Evolutionary conservation across 2,329 filamentous ascomycete species (phyloP).

Genomic region (Fusarium nygamai): DNA sequence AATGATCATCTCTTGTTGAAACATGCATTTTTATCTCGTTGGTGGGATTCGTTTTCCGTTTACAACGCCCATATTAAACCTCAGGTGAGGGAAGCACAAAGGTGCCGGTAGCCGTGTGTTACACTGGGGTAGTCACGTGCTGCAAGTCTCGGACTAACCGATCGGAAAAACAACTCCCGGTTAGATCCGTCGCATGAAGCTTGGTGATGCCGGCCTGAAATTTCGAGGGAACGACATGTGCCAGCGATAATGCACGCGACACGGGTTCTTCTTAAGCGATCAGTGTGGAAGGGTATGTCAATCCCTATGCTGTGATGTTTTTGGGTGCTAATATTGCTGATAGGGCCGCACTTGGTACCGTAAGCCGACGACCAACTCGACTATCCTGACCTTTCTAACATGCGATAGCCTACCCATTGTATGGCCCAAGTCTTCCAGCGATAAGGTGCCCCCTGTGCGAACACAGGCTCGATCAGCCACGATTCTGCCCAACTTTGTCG

Average conservation of each 20-base stretch:
- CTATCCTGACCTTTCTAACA: slow-evolving; percentile 18
- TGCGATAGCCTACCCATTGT: slow-evolving; percentile 69
- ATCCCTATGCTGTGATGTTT: neutral
- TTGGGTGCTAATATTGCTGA: slow-evolving; percentile 33
- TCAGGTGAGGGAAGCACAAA: slow-evolving; percentile 14
- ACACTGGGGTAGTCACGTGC: slow-evolving; percentile 19
- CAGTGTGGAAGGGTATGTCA: slow-evolving; percentile 84
- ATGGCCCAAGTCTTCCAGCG: slow-evolving; percentile 65
- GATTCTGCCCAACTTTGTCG: slow-evolving; percentile 92
- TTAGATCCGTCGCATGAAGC: slow-evolving; percentile 27
- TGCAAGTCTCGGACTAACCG: slow-evolving; percentile 10
- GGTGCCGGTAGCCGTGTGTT: slow-evolving; percentile 17
- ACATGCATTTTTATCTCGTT: slow-evolving; percentile 22
- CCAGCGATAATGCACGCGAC: slow-evolving; percentile 72
- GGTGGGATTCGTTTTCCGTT: slow-evolving; percentile 32
- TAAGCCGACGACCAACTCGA: slow-evolving; percentile 48
- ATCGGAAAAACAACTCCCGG: slow-evolving; percentile 28
- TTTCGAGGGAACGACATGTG: slow-evolving; percentile 38
- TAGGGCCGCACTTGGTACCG: slow-evolving; percentile 65
- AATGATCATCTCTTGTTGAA: slow-evolving; percentile 16
- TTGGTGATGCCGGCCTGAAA: slow-evolving; percentile 33
- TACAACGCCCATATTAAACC: neutral
- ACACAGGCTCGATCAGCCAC: slow-evolving; percentile 90
- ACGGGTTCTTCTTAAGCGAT: slow-evolving; percentile 74
- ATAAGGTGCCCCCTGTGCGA: slow-evolving; percentile 76